Base-by-base conservation (phyloP, 352 stramenopile genomes). In the Thraustotheca clavata region DNA sequence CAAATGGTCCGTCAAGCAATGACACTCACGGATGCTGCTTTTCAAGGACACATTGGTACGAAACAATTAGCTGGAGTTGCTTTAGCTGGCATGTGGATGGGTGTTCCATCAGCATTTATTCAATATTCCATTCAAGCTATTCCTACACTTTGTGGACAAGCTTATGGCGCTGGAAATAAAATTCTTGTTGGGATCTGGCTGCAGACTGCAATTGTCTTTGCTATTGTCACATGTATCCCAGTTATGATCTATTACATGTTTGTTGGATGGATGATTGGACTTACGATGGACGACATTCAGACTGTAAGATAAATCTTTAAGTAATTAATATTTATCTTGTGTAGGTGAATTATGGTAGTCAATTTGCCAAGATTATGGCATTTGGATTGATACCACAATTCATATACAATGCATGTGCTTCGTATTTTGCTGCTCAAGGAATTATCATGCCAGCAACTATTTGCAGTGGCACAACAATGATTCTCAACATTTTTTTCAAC, bases 181-280 rank as follows among this genome's bases (percentile, higher is more conserved):
- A 69, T 71, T 22, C 70, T 86, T 41, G 67, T 79, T 34, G 73
- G 73, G 24, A 72, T 74, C 32, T 86, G 77, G 77, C 77, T 86
- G 0, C 73, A 81, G 59, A 80, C 74, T 3, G 72, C 67, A 7
- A 67, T 86, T 27, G 36, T 76, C 16, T 71, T 76, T 40, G 70
- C 69, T 16, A 47, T 75, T n/a, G 24, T 74, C 33, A 68, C 66
- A 11, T 59, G 63, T 14, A 72, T 78, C 32, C 72, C 72, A 1
- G 72, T 78, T 65, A 78, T 78, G 67, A 59, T 78, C 36, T 79
- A 67, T 60, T 79, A 79, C 69, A 60, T 75, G 47, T 76, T 69
- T 62, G 73, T 79, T 3, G 72, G 72, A 49, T 29, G 71, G n/a
- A 71, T 79, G 49, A 76, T 79, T 69, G 49, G 54, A 26, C 69